Conservation (phyloP, 768 basidiomycete species). For the Boletus barrowsii region DNA sequence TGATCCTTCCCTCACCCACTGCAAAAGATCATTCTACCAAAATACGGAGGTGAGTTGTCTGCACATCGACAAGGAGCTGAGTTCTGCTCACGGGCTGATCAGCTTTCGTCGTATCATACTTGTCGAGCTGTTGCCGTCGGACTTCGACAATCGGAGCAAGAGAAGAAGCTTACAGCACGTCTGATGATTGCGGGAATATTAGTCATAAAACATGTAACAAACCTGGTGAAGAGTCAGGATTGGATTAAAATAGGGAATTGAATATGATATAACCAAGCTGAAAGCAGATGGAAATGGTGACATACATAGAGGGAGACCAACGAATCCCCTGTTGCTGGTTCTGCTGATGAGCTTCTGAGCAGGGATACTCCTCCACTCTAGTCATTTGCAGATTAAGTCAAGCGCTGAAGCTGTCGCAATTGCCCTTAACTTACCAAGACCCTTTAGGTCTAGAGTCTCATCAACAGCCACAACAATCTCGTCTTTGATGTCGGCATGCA, state of each 20-base stretch:
- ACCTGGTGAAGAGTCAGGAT: neutral
- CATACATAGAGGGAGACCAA: slow-evolving; percentile 17
- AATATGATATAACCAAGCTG: neutral
- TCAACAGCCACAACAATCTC: slow-evolving; percentile 37
- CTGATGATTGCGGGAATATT: slow-evolving; percentile 2
- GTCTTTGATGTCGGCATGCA: no score
- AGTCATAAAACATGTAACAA: neutral
- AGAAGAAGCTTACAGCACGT: slow-evolving; percentile 8
- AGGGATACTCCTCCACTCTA: slow-evolving; percentile 14
- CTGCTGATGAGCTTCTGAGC: slow-evolving; percentile 3
- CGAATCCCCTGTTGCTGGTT: slow-evolving; percentile 4
- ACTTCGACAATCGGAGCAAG: slow-evolving; percentile 27
- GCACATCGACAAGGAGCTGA: neutral
- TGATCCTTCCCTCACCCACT: slow-evolving; percentile 32
- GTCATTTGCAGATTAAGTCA: neutral
- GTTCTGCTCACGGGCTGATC: neutral
- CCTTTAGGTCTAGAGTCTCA: slow-evolving; percentile 31
- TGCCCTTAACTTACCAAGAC: slow-evolving; percentile 9
- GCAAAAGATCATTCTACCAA: slow-evolving; percentile 31
- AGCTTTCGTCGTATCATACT: neutral
- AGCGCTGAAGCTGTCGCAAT: neutral
- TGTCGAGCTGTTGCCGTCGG: neutral
- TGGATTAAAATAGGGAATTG: neutral
- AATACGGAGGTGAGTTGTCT: neutral
- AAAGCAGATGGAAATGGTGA: neutral